Conservation (phyloP, 257 asterid genomes). For the Lycium ferocissimum region DNA sequence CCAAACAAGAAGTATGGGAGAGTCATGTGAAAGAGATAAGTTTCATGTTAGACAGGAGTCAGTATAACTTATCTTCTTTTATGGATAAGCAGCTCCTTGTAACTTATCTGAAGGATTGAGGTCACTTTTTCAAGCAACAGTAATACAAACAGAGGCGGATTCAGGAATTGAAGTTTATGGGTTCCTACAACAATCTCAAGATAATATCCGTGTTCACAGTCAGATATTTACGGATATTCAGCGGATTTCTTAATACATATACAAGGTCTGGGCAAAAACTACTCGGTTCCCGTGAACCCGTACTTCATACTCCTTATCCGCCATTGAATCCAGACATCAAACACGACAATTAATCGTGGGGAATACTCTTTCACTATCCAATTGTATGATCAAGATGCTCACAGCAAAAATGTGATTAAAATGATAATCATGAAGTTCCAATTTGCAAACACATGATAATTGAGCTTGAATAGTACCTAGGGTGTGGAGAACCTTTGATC, state of each 20-base stretch:
- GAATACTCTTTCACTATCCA: not conserved
- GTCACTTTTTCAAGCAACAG: not conserved
- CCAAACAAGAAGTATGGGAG: not conserved
- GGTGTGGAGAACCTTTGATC: slow-evolving; percentile 83
- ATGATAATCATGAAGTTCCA: not conserved
- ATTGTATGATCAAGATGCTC: slow-evolving; percentile 2
- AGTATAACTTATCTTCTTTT: not conserved
- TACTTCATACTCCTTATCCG: not conserved
- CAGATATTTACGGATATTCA: not conserved
- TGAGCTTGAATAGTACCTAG: slow-evolving; percentile 50
- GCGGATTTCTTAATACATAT: not conserved
- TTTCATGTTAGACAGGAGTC: not conserved
- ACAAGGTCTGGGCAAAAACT: not conserved
- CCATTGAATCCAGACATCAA: not conserved
- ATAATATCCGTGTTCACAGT: not conserved
- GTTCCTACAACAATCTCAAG: not conserved
- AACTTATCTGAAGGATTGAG: not conserved
- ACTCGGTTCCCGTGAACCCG: not conserved
- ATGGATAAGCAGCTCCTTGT: not conserved
- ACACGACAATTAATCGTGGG: not conserved
- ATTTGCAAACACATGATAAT: not conserved
- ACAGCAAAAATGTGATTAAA: not conserved
- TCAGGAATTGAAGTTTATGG: not conserved
- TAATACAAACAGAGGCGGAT: not conserved
- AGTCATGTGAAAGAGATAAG: not conserved